Percentiles rank a stretch among this genome's conserved stretches.
These are phyloP conservation scores for Pseudozyma tsukubaensis DNA, from an alignment of 1,284 basidiomycete species.

Conservation along the genomic window DNA sequence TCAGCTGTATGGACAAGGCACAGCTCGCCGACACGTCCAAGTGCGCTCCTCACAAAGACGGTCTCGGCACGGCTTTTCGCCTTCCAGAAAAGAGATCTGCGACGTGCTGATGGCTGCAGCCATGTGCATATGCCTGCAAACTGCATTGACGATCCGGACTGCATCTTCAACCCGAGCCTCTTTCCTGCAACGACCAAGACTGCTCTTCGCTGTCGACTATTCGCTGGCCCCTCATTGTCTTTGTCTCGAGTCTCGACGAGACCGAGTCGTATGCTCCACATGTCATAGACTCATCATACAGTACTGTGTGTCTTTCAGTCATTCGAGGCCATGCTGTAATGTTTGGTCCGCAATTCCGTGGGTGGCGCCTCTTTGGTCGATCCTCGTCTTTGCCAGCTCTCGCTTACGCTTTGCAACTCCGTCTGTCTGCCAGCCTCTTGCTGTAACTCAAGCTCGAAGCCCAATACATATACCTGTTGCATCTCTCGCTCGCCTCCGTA, in stretches of 20 bases:
- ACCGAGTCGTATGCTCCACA: no score
- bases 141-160: slow-evolving; percentile 30
- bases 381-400: background rate
- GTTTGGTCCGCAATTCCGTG: slow-evolving; percentile 6
- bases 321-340: background rate
- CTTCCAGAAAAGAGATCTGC: background rate
- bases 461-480: slow-evolving; percentile 30
- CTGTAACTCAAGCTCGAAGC: background rate
- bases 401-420: slow-evolving; percentile 1
- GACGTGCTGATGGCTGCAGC: no score
- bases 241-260: background rate
- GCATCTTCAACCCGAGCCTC: slow-evolving; percentile 28
- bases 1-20: background rate
- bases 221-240: background rate
- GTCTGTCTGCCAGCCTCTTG: background rate
- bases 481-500: slow-evolving; percentile 22
- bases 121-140: background rate
- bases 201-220: background rate
- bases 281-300: no score
- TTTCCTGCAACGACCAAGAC: background rate
- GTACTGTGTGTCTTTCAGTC: no score
- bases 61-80: slow-evolving; percentile 7
- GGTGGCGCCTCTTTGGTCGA: background rate
- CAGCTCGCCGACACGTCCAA: background rate
- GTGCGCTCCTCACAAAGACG: background rate